These are phyloP conservation scores for Biscogniauxia mediterranea DNA, from an alignment of 2,329 filamentous ascomycete species.

Conservation along the genomic window DNA sequence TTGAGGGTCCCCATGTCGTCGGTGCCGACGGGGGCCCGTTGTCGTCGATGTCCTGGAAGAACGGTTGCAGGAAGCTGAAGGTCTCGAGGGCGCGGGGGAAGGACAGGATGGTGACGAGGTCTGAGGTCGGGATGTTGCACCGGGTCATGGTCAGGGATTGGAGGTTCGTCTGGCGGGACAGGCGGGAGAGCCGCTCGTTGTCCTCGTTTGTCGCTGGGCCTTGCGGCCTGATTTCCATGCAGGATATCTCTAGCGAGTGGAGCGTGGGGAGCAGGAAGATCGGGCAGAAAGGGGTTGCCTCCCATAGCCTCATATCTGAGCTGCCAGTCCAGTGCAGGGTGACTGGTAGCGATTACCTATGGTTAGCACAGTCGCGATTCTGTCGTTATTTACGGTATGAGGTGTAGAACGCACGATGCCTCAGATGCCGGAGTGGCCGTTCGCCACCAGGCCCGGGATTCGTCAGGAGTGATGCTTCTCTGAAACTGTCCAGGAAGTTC, in stretches of 20 bases:
- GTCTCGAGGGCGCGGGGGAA: neutral
- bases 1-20: neutral
- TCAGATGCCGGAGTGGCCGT: neutral
- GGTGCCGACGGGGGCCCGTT: too few species aligned
- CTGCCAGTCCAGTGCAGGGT: neutral
- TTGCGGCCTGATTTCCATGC: neutral
- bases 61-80: neutral
- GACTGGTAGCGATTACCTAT: neutral
- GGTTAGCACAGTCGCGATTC: neutral
- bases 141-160: neutral
- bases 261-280: neutral
- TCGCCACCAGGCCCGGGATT: neutral
- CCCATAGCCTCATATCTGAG: neutral
- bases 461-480: neutral
- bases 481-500: neutral
- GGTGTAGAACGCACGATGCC: neutral
- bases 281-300: neutral
- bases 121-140: neutral
- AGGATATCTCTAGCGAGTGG: neutral
- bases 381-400: neutral
- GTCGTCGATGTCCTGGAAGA: neutral
- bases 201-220: neutral
- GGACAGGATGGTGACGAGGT: neutral
- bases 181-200: neutral
- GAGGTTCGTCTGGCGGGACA: neutral